Evolutionary conservation across 306 rosid genomes (phyloP), one percentile per base, ranked within the genome.

Genomic region (Cicer cuneatum): DNA sequence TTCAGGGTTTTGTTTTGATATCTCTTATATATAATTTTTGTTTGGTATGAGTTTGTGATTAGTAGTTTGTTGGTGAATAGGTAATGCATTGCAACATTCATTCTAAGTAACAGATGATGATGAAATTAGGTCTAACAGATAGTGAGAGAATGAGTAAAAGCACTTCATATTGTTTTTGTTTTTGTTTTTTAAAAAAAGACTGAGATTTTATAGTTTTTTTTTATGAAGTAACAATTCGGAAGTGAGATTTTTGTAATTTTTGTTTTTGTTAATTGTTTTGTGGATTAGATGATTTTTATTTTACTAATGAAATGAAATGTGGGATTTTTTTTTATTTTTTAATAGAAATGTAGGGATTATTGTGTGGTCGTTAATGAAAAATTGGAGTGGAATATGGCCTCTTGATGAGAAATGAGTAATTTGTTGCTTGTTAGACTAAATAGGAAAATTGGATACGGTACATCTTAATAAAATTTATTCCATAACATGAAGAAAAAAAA

Each of bases 71-170:
- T 80, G 84, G 79, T 40, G 68, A 80, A 80, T 72, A 80, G 52
- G 35, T 11, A 29, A 29, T 29, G 35, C 35, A 45, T 56, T 54
- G 49, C 24, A 33, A 19, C 73, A 61, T 57, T 76, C 53, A 2
- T 69, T 80, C 35, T 29, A 29, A 29, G 35, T 29, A 29, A 29
- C 49, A 29, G 72, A 49, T 75, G 79, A 84, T 73, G 77, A 78
- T 78, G 83, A 75, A 78, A 76, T 80, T 88, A 69, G 87, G 74
- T 84, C 82, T 72, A 76, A 81, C 79, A 53, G 64, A 72, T 29
- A 41, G 72, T 37, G 74, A 80, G 63, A 71, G 71, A 72, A 69
- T 21, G 16, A 8, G 72, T 42, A 65, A 33, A 60, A 24, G 12
- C 8, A 43, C 13, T 24, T 24, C 0, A 16, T 48, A 35, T 5